phyloP scores from a whole-genome alignment of 345 rosid genomes.

The Euphorbia lathyris region DNA sequence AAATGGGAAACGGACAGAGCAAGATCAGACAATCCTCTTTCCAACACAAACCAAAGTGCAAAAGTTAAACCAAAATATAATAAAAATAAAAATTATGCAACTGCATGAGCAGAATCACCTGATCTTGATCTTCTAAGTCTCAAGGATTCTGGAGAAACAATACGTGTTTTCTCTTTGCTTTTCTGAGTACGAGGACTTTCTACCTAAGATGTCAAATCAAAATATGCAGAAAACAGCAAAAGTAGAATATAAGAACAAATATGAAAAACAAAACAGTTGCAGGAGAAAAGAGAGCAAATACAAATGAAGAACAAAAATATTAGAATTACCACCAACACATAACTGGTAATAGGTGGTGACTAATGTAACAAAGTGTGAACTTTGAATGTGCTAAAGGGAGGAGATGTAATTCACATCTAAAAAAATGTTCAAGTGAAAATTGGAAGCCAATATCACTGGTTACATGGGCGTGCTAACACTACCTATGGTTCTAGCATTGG shows the following conservation, averaged over 20 bases:
- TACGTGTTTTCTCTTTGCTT: conserved; percentile 13
- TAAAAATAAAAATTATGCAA: neutral
- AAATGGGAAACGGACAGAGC: neutral
- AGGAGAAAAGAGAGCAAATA: neutral
- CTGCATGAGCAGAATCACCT: conserved; percentile 34
- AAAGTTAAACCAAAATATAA: neutral
- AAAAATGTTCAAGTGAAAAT: neutral
- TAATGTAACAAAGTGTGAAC: neutral
- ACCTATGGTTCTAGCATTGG: neutral
- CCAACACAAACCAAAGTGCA: neutral
- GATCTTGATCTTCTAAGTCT: conserved; percentile 51
- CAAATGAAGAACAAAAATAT: neutral
- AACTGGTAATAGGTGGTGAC: neutral
- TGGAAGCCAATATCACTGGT: neutral
- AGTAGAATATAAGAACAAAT: conserved; percentile 5
- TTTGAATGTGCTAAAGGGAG: neutral
- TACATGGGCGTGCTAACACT: neutral
- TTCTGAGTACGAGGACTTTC: conserved; percentile 18
- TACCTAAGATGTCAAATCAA: conserved; percentile 28
- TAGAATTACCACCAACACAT: neutral
- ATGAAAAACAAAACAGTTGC: conserved; percentile 1
- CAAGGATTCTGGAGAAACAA: conserved; percentile 41
- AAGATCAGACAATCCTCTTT: neutral
- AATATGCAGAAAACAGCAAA: neutral
- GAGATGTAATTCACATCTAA: neutral